Evolutionary conservation across 2,329 filamentous ascomycete species (phyloP).

Genomic region (Fusarium begoniae): DNA sequence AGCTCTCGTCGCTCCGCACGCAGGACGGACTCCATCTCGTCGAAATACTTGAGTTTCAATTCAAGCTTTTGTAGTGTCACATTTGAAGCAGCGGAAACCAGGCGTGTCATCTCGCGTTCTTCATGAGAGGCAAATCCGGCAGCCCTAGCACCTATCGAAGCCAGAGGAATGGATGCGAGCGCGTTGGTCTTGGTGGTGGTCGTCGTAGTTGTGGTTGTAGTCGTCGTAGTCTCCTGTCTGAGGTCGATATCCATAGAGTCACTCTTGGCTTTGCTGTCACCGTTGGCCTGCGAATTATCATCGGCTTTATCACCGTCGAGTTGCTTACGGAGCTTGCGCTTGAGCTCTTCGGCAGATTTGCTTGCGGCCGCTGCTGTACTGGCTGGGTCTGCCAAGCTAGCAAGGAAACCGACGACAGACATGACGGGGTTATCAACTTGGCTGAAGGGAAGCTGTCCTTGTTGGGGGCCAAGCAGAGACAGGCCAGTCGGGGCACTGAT

Average conservation of each 20-base stretch:
- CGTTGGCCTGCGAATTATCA: constrained; percentile 62
- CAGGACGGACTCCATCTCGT: constrained; percentile 92
- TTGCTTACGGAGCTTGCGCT: constrained; percentile 79
- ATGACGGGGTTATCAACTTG: constrained; percentile 96
- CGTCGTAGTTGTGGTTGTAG: constrained; percentile 61
- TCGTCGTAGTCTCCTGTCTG: constrained; percentile 61
- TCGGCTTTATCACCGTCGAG: constrained; percentile 66
- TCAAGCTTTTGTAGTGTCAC: constrained; percentile 95
- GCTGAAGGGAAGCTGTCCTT: constrained; percentile 87
- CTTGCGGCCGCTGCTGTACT: constrained; percentile 91
- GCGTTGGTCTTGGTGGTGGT: constrained; percentile 57
- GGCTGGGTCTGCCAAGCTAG: constrained; percentile 87
- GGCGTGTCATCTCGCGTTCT: constrained; percentile 93
- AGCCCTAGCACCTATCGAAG: constrained; percentile 84
- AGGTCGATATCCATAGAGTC: constrained; percentile 73
- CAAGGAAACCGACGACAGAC: constrained; percentile 94
- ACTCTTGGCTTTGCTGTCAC: constrained; percentile 65
- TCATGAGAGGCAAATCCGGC: constrained; percentile 93
- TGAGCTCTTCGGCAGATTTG: constrained; percentile 87
- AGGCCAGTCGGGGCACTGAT: constrained; percentile 66
- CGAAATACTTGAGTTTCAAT: constrained; percentile 94
- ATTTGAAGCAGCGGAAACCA: constrained; percentile 92
- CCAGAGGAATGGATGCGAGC: constrained; percentile 82
- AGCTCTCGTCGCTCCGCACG: constrained; percentile 93
- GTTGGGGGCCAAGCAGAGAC: constrained; percentile 74